These are phyloP conservation scores for Heliamphora ciliata DNA, from an alignment of 179 eudicot genomes.

Conservation along the genomic window DNA sequence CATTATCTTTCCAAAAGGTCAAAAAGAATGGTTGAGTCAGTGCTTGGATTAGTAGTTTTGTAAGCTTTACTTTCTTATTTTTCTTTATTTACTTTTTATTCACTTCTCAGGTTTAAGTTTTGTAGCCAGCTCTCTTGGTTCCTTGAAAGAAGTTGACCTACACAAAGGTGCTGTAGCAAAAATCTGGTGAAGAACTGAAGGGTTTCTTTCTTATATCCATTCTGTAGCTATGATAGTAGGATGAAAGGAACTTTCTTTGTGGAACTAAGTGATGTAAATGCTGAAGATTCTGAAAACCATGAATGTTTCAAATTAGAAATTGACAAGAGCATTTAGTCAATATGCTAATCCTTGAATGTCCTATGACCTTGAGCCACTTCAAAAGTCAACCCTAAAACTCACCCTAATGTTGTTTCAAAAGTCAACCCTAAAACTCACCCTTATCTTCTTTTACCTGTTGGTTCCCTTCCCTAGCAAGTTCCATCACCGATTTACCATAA, in stretches of 20 bases:
- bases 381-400: not conserved
- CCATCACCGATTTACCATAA: not conserved
- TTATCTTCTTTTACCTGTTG: not conserved
- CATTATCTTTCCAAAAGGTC: not conserved
- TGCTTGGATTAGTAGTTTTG: not conserved
- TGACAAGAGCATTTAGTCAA: no score
- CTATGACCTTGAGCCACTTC: not conserved
- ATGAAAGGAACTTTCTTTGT: no score
- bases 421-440: not conserved
- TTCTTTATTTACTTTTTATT: not conserved
- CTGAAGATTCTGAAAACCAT: no score
- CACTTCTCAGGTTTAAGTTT: not conserved
- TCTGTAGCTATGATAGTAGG: no score
- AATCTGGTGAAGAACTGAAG: not conserved
- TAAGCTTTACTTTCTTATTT: not conserved
- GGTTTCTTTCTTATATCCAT: not conserved
- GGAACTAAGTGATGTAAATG: no score
- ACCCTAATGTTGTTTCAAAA: not conserved
- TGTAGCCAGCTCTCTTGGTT: not conserved
- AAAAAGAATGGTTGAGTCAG: not conserved
- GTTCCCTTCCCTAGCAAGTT: not conserved
- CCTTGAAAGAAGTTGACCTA: not conserved
- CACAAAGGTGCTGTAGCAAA: conserved; percentile 5
- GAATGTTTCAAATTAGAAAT: no score
- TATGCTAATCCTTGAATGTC: no score